A percentile compares a stretch with the other conserved stretches of the same genome.
Evolutionary conservation across 345 rosid genomes (phyloP).

Genomic region (Abelmoschus esculentus): DNA sequence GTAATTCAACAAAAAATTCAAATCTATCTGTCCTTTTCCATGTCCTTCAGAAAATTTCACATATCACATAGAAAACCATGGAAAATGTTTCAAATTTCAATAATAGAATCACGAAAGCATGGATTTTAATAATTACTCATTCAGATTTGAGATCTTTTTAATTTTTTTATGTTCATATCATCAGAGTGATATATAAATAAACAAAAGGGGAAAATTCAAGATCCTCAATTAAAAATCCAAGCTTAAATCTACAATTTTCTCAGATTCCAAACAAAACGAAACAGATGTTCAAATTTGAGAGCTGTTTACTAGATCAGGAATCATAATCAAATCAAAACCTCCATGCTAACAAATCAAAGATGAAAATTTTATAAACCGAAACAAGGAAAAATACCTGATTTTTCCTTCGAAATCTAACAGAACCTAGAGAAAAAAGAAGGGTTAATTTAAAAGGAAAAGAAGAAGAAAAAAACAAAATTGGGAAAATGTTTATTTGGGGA

Average conservation of each 20-base stretch:
- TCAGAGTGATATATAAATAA: background rate
- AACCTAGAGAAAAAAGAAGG: too few relatives aligned
- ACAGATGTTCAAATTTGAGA: background rate
- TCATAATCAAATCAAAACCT: background rate
- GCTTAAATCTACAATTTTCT: background rate
- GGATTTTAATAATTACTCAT: background rate
- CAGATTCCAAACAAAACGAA: background rate
- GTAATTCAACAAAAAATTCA: background rate
- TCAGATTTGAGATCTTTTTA: too few relatives aligned
- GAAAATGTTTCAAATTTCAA: background rate
- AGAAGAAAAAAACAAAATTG: too few relatives aligned
- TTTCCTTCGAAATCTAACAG: too few relatives aligned
- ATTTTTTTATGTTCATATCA: too few relatives aligned
- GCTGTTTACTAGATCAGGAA: background rate
- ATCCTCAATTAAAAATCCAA: background rate
- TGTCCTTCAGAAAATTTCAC: background rate
- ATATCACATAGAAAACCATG: background rate
- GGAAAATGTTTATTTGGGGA: too few relatives aligned
- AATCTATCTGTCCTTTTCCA: background rate
- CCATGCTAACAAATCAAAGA: background rate
- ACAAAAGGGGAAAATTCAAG: background rate
- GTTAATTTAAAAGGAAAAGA: too few relatives aligned
- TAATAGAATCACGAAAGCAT: background rate
- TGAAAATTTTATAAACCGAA: background rate
- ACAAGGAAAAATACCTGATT: background rate